Base-by-base conservation (phyloP, 352 stramenopile genomes). In the Pythium chondricola region DNA sequence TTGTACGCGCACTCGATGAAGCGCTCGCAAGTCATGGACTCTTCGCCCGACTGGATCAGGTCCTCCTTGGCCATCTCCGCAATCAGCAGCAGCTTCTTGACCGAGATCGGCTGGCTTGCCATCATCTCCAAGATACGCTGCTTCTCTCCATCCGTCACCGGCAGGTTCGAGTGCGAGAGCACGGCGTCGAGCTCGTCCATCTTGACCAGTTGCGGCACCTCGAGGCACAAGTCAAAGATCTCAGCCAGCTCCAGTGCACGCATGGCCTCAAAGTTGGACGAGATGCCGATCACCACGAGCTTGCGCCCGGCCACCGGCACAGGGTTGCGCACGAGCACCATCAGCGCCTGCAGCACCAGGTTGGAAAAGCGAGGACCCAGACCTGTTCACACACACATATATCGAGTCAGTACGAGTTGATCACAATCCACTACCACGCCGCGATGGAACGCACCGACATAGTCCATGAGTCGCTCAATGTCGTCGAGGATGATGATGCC, bases 401-500 rank as follows among this genome's bases (percentile, higher is more conserved):
- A n/a, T n/a, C n/a, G n/a, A n/a, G n/a, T n/a, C n/a, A n/a, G n/a
- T n/a, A n/a, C n/a, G n/a, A n/a, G n/a, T n/a, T n/a, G n/a, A n/a
- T n/a, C n/a, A n/a, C n/a, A n/a, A n/a, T n/a, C n/a, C n/a, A n/a
- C n/a, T n/a, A n/a, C n/a, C n/a, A n/a, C n/a, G n/a, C n/a, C n/a
- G n/a, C 7, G 24, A 14, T 29, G 29, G 18, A 48, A 71, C 75
- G 48, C 56, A 87, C 79, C 82, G 61, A 91, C 82, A 44, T 91
- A 99, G 64, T 99, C 97, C 66, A 99, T 98, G 32, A 99, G 82
- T 16, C 97, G 90, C 73, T 99, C 97, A 56, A 99, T 97, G 67
- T 99, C 96, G 71, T 99, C 97, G 37, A 99, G 88, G 52, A 99
- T 96, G 69, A 99, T 99, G 52, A 99, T 90, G 18, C 95, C 98